Conservation (phyloP, 2,329 filamentous ascomycete species). For the Pseudocercospora cruenta region DNA sequence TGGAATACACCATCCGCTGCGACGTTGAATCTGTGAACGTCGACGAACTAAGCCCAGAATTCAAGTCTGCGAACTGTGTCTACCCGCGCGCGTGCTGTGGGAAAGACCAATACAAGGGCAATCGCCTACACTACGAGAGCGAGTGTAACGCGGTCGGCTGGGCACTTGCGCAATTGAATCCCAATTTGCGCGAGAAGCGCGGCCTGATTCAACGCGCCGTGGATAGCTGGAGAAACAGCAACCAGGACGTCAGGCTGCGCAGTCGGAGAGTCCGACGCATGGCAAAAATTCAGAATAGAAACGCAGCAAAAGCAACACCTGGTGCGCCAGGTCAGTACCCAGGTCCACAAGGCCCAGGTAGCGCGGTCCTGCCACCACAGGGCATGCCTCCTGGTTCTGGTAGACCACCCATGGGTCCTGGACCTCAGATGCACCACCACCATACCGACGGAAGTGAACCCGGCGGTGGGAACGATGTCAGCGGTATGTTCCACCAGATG, state of each 20-base stretch:
- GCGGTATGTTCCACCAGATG: constrained; percentile 98
- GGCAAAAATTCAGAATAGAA: constrained; percentile 89
- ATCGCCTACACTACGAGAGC: constrained; percentile 93
- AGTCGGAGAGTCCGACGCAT: constrained; percentile 90
- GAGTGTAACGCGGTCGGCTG: constrained; percentile 99
- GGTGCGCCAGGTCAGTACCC: constrained; percentile 60
- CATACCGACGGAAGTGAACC: constrained; percentile 69
- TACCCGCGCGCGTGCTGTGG: constrained; percentile 93
- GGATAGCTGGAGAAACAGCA: constrained; percentile 98
- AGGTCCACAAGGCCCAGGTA: constrained; percentile 62
- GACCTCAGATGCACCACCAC: constrained; percentile 68
- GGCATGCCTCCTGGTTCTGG: constrained; percentile 61
- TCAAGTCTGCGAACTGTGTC: constrained; percentile 98
- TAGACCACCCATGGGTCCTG: constrained; percentile 63
- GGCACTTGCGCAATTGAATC: constrained; percentile 92
- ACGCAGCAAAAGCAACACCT: constrained; percentile 31
- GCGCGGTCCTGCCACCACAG: constrained; percentile 64
- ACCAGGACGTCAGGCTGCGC: constrained; percentile 88
- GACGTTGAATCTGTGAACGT: constrained; percentile 96
- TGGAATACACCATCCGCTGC: constrained; percentile 98
- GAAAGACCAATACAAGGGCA: constrained; percentile 96
- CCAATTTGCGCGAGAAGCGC: constrained; percentile 86
- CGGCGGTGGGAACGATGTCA: constrained; percentile 70
- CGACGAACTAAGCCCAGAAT: constrained; percentile 79
- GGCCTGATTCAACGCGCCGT: constrained; percentile 96